Conservation (phyloP, 495 filamentous ascomycete species). For the Xylaria castorea region DNA sequence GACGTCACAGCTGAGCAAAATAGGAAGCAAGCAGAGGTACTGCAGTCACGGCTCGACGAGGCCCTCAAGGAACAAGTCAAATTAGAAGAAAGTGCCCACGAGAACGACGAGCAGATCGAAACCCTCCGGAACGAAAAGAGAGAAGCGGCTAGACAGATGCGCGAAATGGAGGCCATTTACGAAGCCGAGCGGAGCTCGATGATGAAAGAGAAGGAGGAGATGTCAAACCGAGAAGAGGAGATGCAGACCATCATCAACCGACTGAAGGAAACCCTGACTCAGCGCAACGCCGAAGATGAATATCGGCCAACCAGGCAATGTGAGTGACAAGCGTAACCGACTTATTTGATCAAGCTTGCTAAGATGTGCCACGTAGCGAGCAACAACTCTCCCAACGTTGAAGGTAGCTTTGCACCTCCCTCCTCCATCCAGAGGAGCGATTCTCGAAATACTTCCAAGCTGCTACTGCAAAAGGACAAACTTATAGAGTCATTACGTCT, state of each 20-base stretch:
- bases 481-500: conserved; percentile 90
- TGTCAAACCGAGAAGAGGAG: conserved; percentile 81
- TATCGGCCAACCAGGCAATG: conserved; percentile 71
- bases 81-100: conserved; percentile 84
- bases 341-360: not conserved
- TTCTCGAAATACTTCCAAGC: conserved; percentile 83
- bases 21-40: conserved; percentile 79
- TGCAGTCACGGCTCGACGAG: conserved; percentile 88
- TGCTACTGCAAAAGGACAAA: conserved; percentile 93
- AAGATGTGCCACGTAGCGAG: conserved; percentile 45
- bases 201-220: conserved; percentile 90
- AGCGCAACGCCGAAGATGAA: conserved; percentile 73
- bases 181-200: conserved; percentile 87
- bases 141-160: conserved; percentile 76
- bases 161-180: conserved; percentile 88
- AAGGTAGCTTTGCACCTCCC: conserved; percentile 88
- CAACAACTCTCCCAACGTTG: conserved; percentile 62
- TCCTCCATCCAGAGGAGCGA: conserved; percentile 79
- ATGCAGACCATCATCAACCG: conserved; percentile 87
- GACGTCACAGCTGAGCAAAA: conserved; percentile 81
- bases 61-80: conserved; percentile 80
- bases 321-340: conserved; percentile 50
- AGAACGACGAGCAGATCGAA: conserved; percentile 81
- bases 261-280: conserved; percentile 83
- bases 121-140: conserved; percentile 78